Percentiles rank a stretch among this genome's conserved stretches.
Conservation (phyloP, 176 grass and related monocot species). For the Ensete glaucum region DNA sequence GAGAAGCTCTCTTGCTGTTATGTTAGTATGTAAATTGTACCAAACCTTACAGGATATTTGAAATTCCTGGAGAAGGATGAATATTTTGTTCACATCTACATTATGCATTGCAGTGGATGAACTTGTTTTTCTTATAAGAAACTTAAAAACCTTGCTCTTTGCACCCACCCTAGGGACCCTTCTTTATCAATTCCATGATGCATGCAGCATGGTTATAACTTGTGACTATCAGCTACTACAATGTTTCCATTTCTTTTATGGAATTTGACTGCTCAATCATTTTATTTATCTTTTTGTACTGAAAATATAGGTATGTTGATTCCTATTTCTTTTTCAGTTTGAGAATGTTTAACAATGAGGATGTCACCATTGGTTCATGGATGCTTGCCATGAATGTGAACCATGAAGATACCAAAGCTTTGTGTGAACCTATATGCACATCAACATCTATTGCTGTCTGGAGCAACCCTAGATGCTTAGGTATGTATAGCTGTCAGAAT, state of each 20-base stretch:
- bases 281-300: background rate
- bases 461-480: conserved; percentile 35
- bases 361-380: conserved; percentile 50
- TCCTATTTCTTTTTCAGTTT: conserved; percentile 38
- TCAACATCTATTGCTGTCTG: conserved; percentile 38
- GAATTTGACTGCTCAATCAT: background rate
- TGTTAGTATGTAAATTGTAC: too few relatives aligned
- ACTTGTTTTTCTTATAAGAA: too few relatives aligned
- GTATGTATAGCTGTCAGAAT: conserved; percentile 11
- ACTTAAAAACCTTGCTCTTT: background rate
- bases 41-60: background rate
- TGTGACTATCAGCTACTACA: too few relatives aligned
- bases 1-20: background rate
- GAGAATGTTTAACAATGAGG: conserved; percentile 89
- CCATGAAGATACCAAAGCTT: conserved; percentile 37
- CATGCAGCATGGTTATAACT: too few relatives aligned
- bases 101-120: background rate
- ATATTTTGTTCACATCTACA: background rate
- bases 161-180: background rate
- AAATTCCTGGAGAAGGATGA: background rate
- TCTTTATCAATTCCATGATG: background rate
- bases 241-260: too few relatives aligned
- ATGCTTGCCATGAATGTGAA: conserved; percentile 48
- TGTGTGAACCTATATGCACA: conserved; percentile 34
- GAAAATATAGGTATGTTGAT: conserved; percentile 6